A percentile compares a stretch with the other conserved stretches of the same genome.
Conservation (phyloP, 306 rosid species). For the Rosa multiflora region DNA sequence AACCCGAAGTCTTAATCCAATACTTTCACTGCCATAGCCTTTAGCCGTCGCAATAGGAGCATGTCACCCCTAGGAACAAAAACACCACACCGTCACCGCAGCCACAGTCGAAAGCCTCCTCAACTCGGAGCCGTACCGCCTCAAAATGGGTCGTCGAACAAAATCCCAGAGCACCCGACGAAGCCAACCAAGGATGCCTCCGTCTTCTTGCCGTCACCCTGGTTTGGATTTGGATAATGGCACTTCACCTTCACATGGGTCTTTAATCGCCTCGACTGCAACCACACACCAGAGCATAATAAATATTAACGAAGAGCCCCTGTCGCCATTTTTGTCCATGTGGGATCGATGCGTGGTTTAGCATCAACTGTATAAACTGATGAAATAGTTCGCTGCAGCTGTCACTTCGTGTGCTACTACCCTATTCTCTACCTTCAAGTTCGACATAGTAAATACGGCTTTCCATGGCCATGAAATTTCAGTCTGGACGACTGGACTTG, state of each 20-base stretch:
- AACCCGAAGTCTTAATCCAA: too few species aligned
- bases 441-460: not conserved
- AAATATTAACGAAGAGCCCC: conserved; percentile 20
- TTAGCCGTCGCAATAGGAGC: too few species aligned
- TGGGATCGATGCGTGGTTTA: not conserved
- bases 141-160: too few species aligned
- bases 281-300: conserved; percentile 24
- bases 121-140: too few species aligned
- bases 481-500: not conserved
- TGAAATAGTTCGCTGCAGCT: not conserved
- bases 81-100: too few species aligned
- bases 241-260: conserved; percentile 54
- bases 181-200: too few species aligned
- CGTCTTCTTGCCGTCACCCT: too few species aligned
- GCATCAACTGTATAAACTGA: not conserved
- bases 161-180: too few species aligned
- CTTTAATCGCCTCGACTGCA: conserved; percentile 30
- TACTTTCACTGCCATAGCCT: too few species aligned
- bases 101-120: too few species aligned
- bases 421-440: not conserved
- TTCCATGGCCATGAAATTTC: conserved; percentile 1
- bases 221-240: not conserved
- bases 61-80: too few species aligned
- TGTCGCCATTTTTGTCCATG: conserved; percentile 11
- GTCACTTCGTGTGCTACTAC: not conserved